These are phyloP conservation scores for Goniomonas avonlea DNA, from an alignment of 78 protist genomes.

Conservation along the genomic window DNA sequence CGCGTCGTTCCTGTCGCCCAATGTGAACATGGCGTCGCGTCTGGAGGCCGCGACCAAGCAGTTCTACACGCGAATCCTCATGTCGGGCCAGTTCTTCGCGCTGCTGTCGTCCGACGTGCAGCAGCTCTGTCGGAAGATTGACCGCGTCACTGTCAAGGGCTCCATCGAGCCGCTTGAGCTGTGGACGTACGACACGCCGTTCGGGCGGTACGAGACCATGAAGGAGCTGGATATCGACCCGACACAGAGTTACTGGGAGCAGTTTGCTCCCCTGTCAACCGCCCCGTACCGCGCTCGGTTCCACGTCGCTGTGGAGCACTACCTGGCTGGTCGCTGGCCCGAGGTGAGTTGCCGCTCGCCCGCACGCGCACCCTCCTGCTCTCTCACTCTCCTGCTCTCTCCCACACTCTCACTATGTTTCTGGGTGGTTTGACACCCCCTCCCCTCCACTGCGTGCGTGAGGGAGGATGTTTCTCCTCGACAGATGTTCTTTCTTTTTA, in stretches of 20 bases:
- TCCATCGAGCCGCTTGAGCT: background rate
- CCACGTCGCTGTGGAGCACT: background rate
- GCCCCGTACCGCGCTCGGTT: background rate
- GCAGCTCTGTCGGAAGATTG: background rate
- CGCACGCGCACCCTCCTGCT: too few species aligned
- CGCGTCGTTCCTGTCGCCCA: conserved; percentile 32
- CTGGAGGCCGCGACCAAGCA: conserved; percentile 21
- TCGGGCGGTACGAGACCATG: too few species aligned
- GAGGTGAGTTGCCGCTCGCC: too few species aligned
- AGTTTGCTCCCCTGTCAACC: background rate
- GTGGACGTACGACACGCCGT: conserved; percentile 30
- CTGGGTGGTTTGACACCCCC: too few species aligned
- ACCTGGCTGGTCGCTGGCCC: background rate
- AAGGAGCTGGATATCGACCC: too few species aligned
- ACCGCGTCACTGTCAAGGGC: conserved; percentile 24
- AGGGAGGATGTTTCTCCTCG: too few species aligned
- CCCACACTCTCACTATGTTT: too few species aligned
- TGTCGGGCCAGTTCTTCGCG: background rate
- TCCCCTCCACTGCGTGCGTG: too few species aligned
- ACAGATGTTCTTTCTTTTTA: too few species aligned
- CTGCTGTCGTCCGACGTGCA: conserved; percentile 1
- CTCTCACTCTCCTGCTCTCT: too few species aligned
- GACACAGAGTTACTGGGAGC: background rate
- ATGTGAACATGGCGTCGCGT: conserved; percentile 28
- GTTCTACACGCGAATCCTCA: conserved; percentile 12